A percentile compares a stretch with the other conserved stretches of the same genome.
phyloP scores from a whole-genome alignment of 139 green algal genomes.

The Chlorella sp. region DNA sequence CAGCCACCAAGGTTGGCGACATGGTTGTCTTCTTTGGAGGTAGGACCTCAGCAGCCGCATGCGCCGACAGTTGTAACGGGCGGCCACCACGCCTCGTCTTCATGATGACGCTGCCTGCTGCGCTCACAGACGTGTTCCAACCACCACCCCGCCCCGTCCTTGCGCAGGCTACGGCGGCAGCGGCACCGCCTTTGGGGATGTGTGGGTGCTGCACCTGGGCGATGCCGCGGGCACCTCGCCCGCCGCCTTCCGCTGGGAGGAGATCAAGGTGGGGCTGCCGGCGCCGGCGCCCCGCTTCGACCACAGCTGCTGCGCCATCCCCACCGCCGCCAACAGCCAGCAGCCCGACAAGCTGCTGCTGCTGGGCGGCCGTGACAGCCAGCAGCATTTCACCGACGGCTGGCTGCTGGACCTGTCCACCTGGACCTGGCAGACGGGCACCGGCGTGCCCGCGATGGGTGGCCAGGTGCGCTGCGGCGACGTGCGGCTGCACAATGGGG shows the following conservation, averaged over 20 bases:
- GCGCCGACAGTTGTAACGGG: neutral
- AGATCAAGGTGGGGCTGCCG: slow-evolving; percentile 1
- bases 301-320: slow-evolving; percentile 68
- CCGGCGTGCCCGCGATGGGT: slow-evolving; percentile 34
- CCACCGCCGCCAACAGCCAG: slow-evolving; percentile 69
- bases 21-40: slow-evolving; percentile 83
- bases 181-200: slow-evolving; percentile 76
- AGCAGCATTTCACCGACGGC: slow-evolving; percentile 73
- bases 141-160: slow-evolving; percentile 39
- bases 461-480: slow-evolving; percentile 1
- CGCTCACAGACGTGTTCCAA: neutral
- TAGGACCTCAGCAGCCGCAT: neutral
- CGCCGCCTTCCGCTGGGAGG: slow-evolving; percentile 34
- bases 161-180: slow-evolving; percentile 84
- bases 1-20: slow-evolving; percentile 67
- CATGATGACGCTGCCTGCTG: neutral
- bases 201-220: slow-evolving; percentile 74
- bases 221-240: no score
- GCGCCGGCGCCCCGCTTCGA: slow-evolving; percentile 72
- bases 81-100: neutral
- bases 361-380: slow-evolving; percentile 82
- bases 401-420: slow-evolving; percentile 78
- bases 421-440: slow-evolving; percentile 70
- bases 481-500: no score
- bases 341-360: slow-evolving; percentile 81